Percentiles rank a stretch among this genome's conserved stretches.
Evolutionary conservation across 306 rosid species (phyloP).

Genomic region (Prosopis cineraria): DNA sequence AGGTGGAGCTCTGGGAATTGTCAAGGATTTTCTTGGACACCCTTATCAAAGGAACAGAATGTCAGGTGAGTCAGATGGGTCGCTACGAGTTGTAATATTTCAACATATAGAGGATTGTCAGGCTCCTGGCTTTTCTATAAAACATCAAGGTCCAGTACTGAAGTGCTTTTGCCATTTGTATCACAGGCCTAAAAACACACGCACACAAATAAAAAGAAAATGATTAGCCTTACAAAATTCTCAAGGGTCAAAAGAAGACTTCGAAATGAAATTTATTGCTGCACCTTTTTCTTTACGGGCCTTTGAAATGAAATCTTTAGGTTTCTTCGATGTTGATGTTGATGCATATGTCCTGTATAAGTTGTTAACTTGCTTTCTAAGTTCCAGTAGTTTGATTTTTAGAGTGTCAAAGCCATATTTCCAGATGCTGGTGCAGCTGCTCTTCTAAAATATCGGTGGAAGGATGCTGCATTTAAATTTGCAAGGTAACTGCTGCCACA

Average conservation of each 20-base stretch:
- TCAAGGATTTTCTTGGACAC: slow-evolving; percentile 82
- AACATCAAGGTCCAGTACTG: neutral
- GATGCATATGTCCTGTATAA: slow-evolving; percentile 16
- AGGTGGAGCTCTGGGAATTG: slow-evolving; percentile 92
- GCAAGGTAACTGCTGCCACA: slow-evolving; percentile 64
- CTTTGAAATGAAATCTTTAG: slow-evolving; percentile 1
- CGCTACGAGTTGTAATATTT: slow-evolving; percentile 20
- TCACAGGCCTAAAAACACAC: slow-evolving; percentile 9
- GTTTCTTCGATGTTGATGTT: slow-evolving; percentile 5
- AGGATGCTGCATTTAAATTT: slow-evolving; percentile 77
- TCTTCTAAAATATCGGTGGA: slow-evolving; percentile 85
- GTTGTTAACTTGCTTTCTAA: slow-evolving; percentile 34
- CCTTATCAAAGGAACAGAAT: slow-evolving; percentile 63
- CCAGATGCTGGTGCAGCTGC: slow-evolving; percentile 99
- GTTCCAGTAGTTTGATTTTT: slow-evolving; percentile 44
- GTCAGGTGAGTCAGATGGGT: slow-evolving; percentile 56
- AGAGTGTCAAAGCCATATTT: slow-evolving; percentile 92
- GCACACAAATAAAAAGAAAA: slow-evolving; percentile 9
- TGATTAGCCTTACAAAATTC: slow-evolving; percentile 23
- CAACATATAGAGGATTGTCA: slow-evolving; percentile 21
- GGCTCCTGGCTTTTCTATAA: slow-evolving; percentile 11
- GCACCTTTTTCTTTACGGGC: neutral
- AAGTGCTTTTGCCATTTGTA: slow-evolving; percentile 7
- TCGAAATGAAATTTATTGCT: too few relatives aligned
- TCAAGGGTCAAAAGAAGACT: slow-evolving; percentile 14